A percentile compares a stretch with the other conserved stretches of the same genome.
These are phyloP conservation scores for Citrus australasica DNA, from an alignment of 345 rosid genomes.

Conservation along the genomic window DNA sequence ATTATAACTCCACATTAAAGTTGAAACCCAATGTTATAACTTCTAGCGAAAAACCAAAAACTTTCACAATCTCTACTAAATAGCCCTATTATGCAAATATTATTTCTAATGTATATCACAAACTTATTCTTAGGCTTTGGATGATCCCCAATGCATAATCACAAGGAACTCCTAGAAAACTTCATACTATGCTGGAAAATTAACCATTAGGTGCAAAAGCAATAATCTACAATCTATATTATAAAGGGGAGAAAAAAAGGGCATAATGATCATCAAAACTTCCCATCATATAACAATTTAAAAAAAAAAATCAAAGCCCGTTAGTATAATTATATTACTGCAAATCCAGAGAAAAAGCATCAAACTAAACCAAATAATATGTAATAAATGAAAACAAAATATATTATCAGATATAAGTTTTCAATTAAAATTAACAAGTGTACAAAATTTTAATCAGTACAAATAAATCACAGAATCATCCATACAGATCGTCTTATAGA, in stretches of 20 bases:
- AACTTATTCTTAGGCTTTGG: background rate
- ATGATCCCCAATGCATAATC: background rate
- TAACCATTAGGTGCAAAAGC: background rate
- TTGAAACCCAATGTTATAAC: background rate
- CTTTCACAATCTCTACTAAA: background rate
- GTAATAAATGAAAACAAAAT: background rate
- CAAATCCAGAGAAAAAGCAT: background rate
- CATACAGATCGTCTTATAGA: background rate
- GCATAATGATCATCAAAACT: background rate
- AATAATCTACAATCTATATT: background rate
- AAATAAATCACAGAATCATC: background rate
- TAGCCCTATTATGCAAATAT: background rate
- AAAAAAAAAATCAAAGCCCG: background rate
- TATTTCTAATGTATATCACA: background rate
- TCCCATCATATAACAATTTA: background rate
- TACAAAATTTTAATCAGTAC: background rate
- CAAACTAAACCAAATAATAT: background rate
- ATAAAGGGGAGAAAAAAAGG: background rate
- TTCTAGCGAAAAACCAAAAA: background rate
- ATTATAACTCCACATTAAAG: background rate
- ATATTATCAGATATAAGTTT: background rate
- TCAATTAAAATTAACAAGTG: background rate
- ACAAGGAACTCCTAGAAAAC: background rate
- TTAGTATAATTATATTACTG: background rate
- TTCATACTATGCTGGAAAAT: background rate